A percentile compares a stretch with the other conserved stretches of the same genome.
Conservation (phyloP, 2,329 filamentous ascomycete species). For the Cordyceps farinosa region DNA sequence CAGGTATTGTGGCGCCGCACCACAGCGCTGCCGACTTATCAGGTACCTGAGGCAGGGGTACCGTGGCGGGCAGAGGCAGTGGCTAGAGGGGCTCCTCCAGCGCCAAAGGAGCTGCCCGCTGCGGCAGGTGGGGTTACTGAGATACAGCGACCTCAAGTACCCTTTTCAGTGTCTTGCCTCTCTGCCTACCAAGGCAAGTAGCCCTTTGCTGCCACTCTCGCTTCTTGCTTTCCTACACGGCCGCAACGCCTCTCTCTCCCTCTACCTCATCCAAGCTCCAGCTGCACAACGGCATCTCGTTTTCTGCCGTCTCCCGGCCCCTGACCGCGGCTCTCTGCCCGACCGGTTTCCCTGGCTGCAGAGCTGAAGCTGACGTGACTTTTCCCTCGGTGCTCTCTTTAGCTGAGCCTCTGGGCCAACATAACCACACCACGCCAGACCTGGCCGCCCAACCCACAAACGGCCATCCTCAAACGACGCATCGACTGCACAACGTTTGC, state of each 20-base stretch:
- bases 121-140: slow-evolving; percentile 1
- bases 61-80: neutral
- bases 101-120: neutral
- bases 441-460: slow-evolving; percentile 8
- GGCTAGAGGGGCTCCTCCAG: neutral
- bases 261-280: slow-evolving; percentile 9
- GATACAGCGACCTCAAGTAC: slow-evolving; percentile 9
- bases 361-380: neutral
- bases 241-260: slow-evolving; percentile 6
- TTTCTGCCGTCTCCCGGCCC: neutral
- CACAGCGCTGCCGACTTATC: neutral
- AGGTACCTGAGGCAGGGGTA: slow-evolving; percentile 4
- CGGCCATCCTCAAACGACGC: slow-evolving; percentile 12
- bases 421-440: neutral
- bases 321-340: neutral
- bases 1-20: neutral
- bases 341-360: neutral
- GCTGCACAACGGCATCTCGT: neutral
- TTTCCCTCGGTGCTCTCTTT: neutral
- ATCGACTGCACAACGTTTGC: neutral
- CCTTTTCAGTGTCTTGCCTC: slow-evolving; percentile 2
- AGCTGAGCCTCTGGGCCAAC: neutral
- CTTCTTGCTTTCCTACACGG: slow-evolving; percentile 4
- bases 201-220: slow-evolving; percentile 10
- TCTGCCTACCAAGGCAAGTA: neutral